Base-by-base conservation (phyloP, 23 red algal species). In the Agarophyton chilense region DNA sequence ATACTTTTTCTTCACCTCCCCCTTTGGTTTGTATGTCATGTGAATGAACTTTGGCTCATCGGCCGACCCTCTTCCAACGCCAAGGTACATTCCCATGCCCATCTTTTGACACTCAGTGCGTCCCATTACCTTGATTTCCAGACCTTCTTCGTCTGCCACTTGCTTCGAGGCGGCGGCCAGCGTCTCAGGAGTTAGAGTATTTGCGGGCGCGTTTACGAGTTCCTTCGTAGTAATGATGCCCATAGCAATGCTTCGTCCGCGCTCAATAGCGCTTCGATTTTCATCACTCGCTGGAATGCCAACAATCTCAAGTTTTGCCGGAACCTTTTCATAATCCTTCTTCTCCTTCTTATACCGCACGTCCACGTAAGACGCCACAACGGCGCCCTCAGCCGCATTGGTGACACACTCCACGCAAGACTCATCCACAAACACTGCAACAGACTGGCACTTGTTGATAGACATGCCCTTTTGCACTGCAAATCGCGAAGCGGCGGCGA, bases 41-140 rank as follows among this genome's bases (percentile, higher is more conserved):
- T 99, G 97, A 73, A 99, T 99, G 83, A 99, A 99, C 72, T 99
- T 94, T 17, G 97, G 97, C 44, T 94, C 93, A 78, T 93, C 67
- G 12, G 79, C 53, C 18, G 93, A 95, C 18, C 93, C 97, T 51
- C 89, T 89, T 18, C 83, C 93, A 28, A 99, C 97, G 34, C 87
- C 97, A 24, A 99, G 92, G 61, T 87, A 99, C 9, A 64, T 79
- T 21, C 97, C 97, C 97, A 99, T 99, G 2, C 92, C 92, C 79
- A 96, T 53, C 51, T 79, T 57, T 70, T 96, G 81, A 63, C 97
- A 99, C 52, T 93, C 93, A n/a, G 88, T 84, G 24, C 87, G 77
- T 26, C 95, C 93, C 79, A 95, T 62, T 25, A 96, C 81, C 73
- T 93, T 94, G 41, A 83, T 88, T 17, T 83, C 83, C 21, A 96